These are phyloP conservation scores for Aspergillus tanneri DNA, from an alignment of 2,329 filamentous ascomycete genomes.

Conservation along the genomic window DNA sequence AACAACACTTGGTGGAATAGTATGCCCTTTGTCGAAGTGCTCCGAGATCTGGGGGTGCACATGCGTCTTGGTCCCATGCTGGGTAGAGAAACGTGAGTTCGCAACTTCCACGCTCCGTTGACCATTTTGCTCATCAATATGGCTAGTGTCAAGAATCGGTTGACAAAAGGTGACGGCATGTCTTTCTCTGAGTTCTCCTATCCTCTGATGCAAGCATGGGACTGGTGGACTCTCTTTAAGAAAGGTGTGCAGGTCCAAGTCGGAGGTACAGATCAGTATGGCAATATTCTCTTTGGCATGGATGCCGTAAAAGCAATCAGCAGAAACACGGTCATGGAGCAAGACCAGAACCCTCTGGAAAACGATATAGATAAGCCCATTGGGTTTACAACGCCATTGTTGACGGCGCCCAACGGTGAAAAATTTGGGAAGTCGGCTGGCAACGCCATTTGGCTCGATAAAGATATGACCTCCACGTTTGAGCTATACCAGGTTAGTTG, in stretches of 20 bases:
- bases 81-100: conserved; percentile 75
- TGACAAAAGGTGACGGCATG: conserved; percentile 87
- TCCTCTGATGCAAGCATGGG: conserved; percentile 90
- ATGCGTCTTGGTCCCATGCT: conserved; percentile 85
- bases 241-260: conserved; percentile 78
- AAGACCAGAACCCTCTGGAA: conserved; percentile 39
- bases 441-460: conserved; percentile 91
- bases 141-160: conserved; percentile 70
- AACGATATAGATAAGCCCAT: conserved; percentile 56
- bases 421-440: conserved; percentile 96
- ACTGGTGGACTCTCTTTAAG: conserved; percentile 87
- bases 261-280: conserved; percentile 92
- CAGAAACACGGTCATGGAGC: conserved; percentile 42
- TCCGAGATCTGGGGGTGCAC: conserved; percentile 69
- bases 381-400: conserved; percentile 85
- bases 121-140: background rate
- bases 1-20: conserved; percentile 82
- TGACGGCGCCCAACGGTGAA: conserved; percentile 79
- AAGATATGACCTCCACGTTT: conserved; percentile 74
- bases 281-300: conserved; percentile 89
- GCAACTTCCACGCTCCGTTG: background rate
- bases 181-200: conserved; percentile 92
- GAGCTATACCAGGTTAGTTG: conserved; percentile 71
- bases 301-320: conserved; percentile 78
- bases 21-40: conserved; percentile 69